A percentile compares a stretch with the other conserved stretches of the same genome.
Evolutionary conservation across 305 asterid species (phyloP).

Genomic region (Fraxinus sp.): DNA sequence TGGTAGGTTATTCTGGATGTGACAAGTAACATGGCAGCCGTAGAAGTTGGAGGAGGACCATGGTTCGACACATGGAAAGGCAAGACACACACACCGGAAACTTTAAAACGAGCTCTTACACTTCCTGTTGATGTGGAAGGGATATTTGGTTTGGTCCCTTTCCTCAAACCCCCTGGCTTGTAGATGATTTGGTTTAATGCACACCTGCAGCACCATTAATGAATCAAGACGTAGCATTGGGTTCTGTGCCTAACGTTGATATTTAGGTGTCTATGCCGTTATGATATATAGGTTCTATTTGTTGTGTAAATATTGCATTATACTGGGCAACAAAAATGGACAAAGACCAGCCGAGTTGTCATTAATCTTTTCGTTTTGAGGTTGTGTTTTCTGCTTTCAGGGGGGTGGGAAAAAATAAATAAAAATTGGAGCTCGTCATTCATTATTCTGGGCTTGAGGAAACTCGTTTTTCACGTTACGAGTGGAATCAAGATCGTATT

Average conservation of each 20-base stretch:
- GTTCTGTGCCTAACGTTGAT: not conserved
- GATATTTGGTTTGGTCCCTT: slow-evolving; percentile 49
- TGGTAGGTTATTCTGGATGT: slow-evolving; percentile 77
- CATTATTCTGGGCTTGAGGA: not conserved
- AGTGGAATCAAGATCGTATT: not conserved
- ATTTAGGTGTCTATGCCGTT: not conserved
- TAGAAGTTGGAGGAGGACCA: slow-evolving; percentile 99
- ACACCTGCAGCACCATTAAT: not conserved
- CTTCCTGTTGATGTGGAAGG: slow-evolving; percentile 75
- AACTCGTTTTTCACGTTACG: not conserved
- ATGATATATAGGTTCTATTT: not conserved
- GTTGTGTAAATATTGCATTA: not conserved
- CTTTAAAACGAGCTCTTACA: slow-evolving; percentile 49
- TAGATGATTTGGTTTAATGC: slow-evolving; percentile 25
- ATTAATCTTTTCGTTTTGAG: not conserved
- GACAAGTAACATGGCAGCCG: slow-evolving; percentile 88
- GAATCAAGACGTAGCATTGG: not conserved
- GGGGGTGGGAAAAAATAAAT: no score
- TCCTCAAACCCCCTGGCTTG: slow-evolving; percentile 90
- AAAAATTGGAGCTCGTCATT: not conserved
- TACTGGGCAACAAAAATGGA: not conserved
- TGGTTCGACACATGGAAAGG: slow-evolving; percentile 93
- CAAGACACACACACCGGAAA: slow-evolving; percentile 59
- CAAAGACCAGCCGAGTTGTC: not conserved
- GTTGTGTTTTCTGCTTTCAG: not conserved